phyloP scores from a whole-genome alignment of 2,329 filamentous ascomycete genomes.

The Scleromitrula shiraiana region DNA sequence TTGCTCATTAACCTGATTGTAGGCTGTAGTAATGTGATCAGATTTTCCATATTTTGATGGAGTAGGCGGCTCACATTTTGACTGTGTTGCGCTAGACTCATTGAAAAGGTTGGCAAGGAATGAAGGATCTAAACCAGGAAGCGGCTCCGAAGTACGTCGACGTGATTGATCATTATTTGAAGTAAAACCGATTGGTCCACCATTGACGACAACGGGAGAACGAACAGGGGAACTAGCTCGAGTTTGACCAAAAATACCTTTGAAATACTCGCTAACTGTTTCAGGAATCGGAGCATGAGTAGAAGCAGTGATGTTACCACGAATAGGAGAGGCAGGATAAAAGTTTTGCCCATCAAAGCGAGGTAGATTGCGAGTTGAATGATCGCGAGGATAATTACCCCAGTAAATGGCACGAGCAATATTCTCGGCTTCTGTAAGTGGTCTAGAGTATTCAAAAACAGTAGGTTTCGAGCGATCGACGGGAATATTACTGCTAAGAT shows the following conservation, averaged over 20 bases:
- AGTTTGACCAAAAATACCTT: background rate
- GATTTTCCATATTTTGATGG: no score
- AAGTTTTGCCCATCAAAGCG: conserved; percentile 60
- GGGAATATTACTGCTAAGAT: background rate
- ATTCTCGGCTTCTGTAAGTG: conserved; percentile 51
- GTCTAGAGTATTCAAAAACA: conserved; percentile 37
- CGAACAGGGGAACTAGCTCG: no score
- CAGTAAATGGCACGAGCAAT: conserved; percentile 53
- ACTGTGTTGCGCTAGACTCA: background rate
- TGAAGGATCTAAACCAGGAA: no score
- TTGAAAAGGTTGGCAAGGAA: background rate
- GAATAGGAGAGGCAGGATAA: conserved; percentile 48
- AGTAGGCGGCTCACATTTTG: background rate
- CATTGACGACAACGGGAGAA: no score
- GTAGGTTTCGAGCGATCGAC: background rate
- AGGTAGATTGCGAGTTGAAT: conserved; percentile 43
- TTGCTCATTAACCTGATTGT: no score
- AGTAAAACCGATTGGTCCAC: no score
- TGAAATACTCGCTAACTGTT: no score
- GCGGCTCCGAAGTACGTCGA: background rate
- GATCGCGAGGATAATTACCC: conserved; percentile 45
- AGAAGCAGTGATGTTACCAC: conserved; percentile 21
- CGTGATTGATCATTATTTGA: background rate
- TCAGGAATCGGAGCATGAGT: background rate
- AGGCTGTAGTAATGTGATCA: no score